Evolutionary conservation across 352 stramenopile genomes (phyloP).

Genomic region (Phytophthora palmivora): DNA sequence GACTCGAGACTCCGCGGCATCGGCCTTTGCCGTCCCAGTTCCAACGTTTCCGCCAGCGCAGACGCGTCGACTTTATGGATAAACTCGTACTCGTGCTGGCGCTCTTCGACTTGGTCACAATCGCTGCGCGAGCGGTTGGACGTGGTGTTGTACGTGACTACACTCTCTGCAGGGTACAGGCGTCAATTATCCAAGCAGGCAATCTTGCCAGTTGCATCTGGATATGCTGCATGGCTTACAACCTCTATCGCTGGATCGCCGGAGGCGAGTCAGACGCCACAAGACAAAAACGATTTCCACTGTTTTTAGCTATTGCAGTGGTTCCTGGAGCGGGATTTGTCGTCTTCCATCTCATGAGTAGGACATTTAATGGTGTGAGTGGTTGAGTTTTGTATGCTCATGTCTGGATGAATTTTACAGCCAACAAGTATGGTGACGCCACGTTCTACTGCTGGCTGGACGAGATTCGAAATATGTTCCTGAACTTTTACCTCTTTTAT

Average conservation of each 20-base stretch:
- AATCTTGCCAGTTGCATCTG: constrained; percentile 72
- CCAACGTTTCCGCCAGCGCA: constrained; percentile 15
- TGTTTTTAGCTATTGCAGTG: constrained; percentile 65
- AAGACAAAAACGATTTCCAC: constrained; percentile 56
- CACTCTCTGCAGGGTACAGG: constrained; percentile 63
- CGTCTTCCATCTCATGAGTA: constrained; percentile 67
- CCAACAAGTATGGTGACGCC: constrained; percentile 71
- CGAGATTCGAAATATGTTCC: constrained; percentile 68
- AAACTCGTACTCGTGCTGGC: constrained; percentile 76
- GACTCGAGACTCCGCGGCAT: constrained; percentile 12
- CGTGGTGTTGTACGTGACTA: constrained; percentile 50
- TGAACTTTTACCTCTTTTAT: constrained; percentile 85
- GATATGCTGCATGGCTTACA: constrained; percentile 83
- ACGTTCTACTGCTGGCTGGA: constrained; percentile 88
- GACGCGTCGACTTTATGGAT: constrained; percentile 67
- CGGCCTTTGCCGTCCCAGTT: constrained; percentile 5
- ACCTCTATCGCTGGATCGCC: constrained; percentile 84
- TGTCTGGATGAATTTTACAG: constrained; percentile 25
- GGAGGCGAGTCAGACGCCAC: constrained; percentile 75
- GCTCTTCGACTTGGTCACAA: constrained; percentile 70
- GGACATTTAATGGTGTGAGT: not conserved
- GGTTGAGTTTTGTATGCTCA: not conserved
- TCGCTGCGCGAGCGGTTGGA: constrained; percentile 63
- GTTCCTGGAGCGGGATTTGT: constrained; percentile 56
- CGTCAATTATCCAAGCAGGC: constrained; percentile 57